These are phyloP conservation scores for Cutaneotrichosporon daszewskae DNA, from an alignment of 1,284 basidiomycete genomes.

Conservation along the genomic window DNA sequence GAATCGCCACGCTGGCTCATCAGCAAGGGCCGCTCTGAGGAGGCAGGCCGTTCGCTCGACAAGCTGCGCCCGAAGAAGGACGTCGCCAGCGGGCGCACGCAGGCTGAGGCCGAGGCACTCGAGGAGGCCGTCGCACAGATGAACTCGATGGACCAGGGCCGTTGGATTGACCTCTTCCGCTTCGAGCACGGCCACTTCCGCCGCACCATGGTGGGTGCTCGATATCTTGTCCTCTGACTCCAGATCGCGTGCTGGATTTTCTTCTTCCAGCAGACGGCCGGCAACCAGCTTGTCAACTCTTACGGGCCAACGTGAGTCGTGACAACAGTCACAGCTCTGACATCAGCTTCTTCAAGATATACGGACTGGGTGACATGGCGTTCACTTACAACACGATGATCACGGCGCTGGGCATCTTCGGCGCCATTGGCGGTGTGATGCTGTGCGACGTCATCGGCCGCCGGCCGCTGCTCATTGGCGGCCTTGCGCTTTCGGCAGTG, in stretches of 20 bases:
- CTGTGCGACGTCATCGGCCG: too few species aligned
- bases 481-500: too few species aligned
- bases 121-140: constrained; percentile 14
- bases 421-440: too few species aligned
- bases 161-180: constrained; percentile 9
- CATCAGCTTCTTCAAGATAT: too few species aligned
- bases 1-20: constrained; percentile 57
- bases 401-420: too few species aligned
- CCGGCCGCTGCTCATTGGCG: too few species aligned
- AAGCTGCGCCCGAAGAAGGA: constrained; percentile 56
- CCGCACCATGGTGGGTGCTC: constrained; percentile 16
- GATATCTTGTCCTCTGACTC: constrained; percentile 30
- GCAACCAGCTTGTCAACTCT: too few species aligned
- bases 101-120: constrained; percentile 66
- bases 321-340: too few species aligned
- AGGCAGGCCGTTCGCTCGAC: constrained; percentile 60
- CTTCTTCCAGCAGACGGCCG: constrained; percentile 42
- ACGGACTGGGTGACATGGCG: too few species aligned
- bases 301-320: too few species aligned
- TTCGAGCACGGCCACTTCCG: constrained; percentile 12
- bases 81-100: constrained; percentile 58
- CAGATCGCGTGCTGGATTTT: constrained; percentile 43
- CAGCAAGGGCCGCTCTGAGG: constrained; percentile 63
- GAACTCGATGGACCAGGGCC: constrained; percentile 12
- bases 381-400: too few species aligned